Conservation (phyloP, 805 yeast species). For the Wickerhamomyces pijperi region DNA sequence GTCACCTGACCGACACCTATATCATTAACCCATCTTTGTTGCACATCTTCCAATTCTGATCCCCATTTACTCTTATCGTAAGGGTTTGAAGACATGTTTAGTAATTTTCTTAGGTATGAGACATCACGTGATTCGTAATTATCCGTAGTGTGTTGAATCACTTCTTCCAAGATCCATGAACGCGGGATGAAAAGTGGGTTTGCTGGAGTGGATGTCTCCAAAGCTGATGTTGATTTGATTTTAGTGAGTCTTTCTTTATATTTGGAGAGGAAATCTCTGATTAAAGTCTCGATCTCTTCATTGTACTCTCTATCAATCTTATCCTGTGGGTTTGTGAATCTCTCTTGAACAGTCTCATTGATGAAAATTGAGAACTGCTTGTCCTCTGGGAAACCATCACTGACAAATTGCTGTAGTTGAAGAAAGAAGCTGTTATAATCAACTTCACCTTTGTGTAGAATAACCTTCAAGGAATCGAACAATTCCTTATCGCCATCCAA, state of each 20-base stretch:
- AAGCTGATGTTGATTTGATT: slow-evolving; percentile 26
- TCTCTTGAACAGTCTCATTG: slow-evolving; percentile 13
- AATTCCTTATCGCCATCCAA: slow-evolving; percentile 28
- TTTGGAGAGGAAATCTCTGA: slow-evolving; percentile 39
- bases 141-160: slow-evolving; percentile 46
- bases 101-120: slow-evolving; percentile 44
- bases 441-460: slow-evolving; percentile 48
- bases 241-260: slow-evolving; percentile 32
- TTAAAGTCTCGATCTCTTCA: slow-evolving; percentile 28
- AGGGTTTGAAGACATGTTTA: slow-evolving; percentile 67
- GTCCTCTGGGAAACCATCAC: slow-evolving; percentile 16
- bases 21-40: slow-evolving; percentile 40
- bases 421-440: slow-evolving; percentile 79
- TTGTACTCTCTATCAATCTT: slow-evolving; percentile 24
- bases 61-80: slow-evolving; percentile 64
- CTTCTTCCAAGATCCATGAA: slow-evolving; percentile 81
- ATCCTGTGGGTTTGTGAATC: slow-evolving; percentile 17
- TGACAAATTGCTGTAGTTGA: slow-evolving; percentile 32
- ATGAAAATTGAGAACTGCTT: slow-evolving; percentile 18
- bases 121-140: slow-evolving; percentile 33
- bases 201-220: slow-evolving; percentile 26
- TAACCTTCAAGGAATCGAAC: slow-evolving; percentile 33
- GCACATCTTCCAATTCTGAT: slow-evolving; percentile 45
- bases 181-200: slow-evolving; percentile 82
- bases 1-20: slow-evolving; percentile 39